Conservation (phyloP, 192 early-diverging fungal species). For the Rhizoclosmatium sp. region DNA sequence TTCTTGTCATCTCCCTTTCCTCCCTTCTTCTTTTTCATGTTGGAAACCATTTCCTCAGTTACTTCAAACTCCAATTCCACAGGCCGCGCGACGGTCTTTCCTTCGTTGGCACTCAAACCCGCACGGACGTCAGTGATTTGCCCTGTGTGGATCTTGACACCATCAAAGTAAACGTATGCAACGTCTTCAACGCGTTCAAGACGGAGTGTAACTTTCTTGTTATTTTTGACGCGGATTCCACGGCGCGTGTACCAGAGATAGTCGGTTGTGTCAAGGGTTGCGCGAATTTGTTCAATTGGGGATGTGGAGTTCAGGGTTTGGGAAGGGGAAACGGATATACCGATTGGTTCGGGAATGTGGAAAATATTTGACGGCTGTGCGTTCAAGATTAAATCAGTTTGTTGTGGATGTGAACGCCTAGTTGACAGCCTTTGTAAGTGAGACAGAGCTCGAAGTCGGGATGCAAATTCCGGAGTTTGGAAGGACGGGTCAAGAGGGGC, state of each 20-base stretch:
- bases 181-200: slow-evolving; percentile 24
- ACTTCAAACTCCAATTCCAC: neutral
- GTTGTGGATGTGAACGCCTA: neutral
- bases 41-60: neutral
- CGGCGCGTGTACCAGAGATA: slow-evolving; percentile 50
- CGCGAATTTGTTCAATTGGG: slow-evolving; percentile 46
- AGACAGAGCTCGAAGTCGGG: neutral
- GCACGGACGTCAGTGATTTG: neutral
- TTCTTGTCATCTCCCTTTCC: neutral
- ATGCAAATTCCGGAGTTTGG: neutral
- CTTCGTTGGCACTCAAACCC: neutral
- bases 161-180: slow-evolving; percentile 38
- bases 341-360: slow-evolving; percentile 24
- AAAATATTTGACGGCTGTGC: slow-evolving; percentile 5
- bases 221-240: neutral
- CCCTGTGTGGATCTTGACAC: neutral
- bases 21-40: neutral
- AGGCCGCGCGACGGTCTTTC: neutral
- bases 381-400: slow-evolving; percentile 10
- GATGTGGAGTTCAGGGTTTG: neutral
- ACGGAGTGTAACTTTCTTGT: neutral
- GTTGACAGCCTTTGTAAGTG: neutral
- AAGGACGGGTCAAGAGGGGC: neutral
- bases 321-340: neutral
- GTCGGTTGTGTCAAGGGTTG: slow-evolving; percentile 44